A percentile compares a stretch with the other conserved stretches of the same genome.
phyloP scores from a whole-genome alignment of 2,329 filamentous ascomycete species.

The Botrytis fabae region DNA sequence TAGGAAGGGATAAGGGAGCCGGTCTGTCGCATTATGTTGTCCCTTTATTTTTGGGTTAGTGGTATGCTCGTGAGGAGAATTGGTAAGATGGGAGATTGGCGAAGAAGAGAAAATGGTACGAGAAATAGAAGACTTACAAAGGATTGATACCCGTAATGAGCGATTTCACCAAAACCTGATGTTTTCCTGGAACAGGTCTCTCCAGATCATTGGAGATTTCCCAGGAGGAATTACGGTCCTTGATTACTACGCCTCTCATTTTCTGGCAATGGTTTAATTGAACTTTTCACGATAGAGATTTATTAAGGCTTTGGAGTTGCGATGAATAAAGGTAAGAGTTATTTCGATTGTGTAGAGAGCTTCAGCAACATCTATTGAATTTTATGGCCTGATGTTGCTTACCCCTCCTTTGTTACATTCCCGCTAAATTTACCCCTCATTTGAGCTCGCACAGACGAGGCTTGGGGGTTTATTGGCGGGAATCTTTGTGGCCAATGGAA shows the following conservation, averaged over 20 bases:
- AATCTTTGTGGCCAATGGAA: constrained; percentile 3
- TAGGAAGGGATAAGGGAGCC: constrained; percentile 41
- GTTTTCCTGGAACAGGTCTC: constrained; percentile 38
- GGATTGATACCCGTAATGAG: constrained; percentile 43
- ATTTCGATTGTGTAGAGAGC: not conserved
- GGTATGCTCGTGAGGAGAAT: no score
- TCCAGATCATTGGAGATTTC: constrained; percentile 28
- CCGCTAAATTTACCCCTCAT: constrained; percentile 18
- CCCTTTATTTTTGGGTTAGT: constrained; percentile 28
- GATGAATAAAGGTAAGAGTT: not conserved
- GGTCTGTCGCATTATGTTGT: constrained; percentile 41
- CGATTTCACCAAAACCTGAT: constrained; percentile 44
- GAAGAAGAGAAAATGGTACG: not conserved
- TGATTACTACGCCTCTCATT: constrained; percentile 18
- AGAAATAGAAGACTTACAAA: constrained; percentile 39
- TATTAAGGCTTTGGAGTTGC: no score
- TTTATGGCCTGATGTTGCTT: constrained; percentile 11
- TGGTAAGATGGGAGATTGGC: not conserved
- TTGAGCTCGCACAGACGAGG: constrained; percentile 5
- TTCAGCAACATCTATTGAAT: not conserved
- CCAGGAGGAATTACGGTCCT: not conserved
- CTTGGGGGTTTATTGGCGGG: not conserved
- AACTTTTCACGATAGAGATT: not conserved
- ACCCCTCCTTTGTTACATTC: constrained; percentile 17
- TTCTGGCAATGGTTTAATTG: not conserved